Base-by-base conservation (phyloP, 2,329 filamentous ascomycete species). In the Hirsutella rhossiliensis region DNA sequence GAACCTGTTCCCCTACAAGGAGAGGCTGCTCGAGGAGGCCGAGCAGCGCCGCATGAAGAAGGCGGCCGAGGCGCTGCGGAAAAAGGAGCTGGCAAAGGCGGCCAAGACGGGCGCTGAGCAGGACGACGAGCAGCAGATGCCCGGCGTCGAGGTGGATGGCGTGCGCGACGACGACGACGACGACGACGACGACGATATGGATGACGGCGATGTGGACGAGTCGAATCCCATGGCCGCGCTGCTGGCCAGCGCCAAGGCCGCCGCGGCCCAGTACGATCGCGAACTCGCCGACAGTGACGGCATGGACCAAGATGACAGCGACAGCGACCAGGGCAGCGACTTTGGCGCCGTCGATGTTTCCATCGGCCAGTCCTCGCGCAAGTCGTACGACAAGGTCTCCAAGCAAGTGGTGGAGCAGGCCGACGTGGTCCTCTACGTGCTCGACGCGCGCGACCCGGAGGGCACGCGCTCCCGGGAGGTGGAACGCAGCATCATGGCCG, bases 1-100 rank as follows among this genome's bases (percentile, higher is more conserved):
- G 36, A 98, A 97, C 60, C 69, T 96, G 31, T 98, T 96, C 68
- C 92, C 92, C 1, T 96, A 92, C 74, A 98, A 98, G 71, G 89
- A 96, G 63, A 89, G 84, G 72, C 77, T 98, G 27, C 76, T 98
- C 30, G 80, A 89, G 46, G 88, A 98, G 65, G 94, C 98, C 55
- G 92, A 98, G 67, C 87, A 95, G 67, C 83, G 79, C 56, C 84
- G 84, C 59, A 70, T 82, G 52, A 71, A 77, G 62, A 96, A 90
- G 70, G 79, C 80, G 50, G 88, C 95, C 58, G 87, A 95, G 58
- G 74, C 76, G 46, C 72, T 77, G 62, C 76, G 76, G 59, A 74
- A 78, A 55, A 78, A 78, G 50, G 85, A 94, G 58, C 68, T 87
- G 56, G 81, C 80, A 45, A 85, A 78, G 68, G 79, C 79, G 15